These are phyloP conservation scores for Tieghemiomyces parasiticus DNA, from an alignment of 192 early-diverging fungal genomes.

Conservation along the genomic window DNA sequence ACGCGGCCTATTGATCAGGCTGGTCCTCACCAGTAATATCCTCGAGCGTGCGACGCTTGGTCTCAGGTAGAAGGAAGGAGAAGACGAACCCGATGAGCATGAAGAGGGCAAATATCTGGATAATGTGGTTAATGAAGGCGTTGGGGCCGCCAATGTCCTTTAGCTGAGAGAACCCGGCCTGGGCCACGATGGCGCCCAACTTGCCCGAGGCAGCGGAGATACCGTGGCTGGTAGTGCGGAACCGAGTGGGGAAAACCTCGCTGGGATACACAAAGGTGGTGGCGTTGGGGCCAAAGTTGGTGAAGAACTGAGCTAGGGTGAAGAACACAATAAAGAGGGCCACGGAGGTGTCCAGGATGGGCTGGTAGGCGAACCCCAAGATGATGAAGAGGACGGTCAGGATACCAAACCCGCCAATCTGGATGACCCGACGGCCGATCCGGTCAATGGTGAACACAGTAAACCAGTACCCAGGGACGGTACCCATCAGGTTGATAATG, in stretches of 20 bases:
- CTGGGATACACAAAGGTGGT: slow-evolving; percentile 80
- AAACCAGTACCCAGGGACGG: slow-evolving; percentile 94
- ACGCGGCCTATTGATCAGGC: too few species aligned
- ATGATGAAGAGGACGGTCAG: slow-evolving; percentile 60
- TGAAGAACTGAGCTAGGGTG: slow-evolving; percentile 56
- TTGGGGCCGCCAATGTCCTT: slow-evolving; percentile 55
- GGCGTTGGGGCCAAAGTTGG: slow-evolving; percentile 92
- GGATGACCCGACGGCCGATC: slow-evolving; percentile 85
- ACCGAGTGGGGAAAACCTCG: slow-evolving; percentile 70
- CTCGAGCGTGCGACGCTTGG: slow-evolving; percentile 31
- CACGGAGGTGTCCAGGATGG: slow-evolving; percentile 38
- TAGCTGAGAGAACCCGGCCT: slow-evolving; percentile 51
- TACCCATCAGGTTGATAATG: slow-evolving; percentile 73
- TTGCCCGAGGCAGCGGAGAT: slow-evolving; percentile 71
- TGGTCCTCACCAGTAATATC: slow-evolving; percentile 25
- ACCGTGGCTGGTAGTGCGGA: slow-evolving; percentile 65
- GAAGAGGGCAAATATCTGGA: slow-evolving; percentile 59
- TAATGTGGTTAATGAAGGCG: slow-evolving; percentile 36
- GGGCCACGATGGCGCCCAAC: slow-evolving; percentile 59
- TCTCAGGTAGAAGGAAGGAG: slow-evolving; percentile 28
- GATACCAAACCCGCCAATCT: slow-evolving; percentile 74
- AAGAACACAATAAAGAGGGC: slow-evolving; percentile 50
- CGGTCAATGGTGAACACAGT: slow-evolving; percentile 77
- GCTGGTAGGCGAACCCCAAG: slow-evolving; percentile 52
- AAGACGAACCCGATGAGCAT: slow-evolving; percentile 54